Conservation (phyloP, 306 rosid species). For the Vigna radiata region DNA sequence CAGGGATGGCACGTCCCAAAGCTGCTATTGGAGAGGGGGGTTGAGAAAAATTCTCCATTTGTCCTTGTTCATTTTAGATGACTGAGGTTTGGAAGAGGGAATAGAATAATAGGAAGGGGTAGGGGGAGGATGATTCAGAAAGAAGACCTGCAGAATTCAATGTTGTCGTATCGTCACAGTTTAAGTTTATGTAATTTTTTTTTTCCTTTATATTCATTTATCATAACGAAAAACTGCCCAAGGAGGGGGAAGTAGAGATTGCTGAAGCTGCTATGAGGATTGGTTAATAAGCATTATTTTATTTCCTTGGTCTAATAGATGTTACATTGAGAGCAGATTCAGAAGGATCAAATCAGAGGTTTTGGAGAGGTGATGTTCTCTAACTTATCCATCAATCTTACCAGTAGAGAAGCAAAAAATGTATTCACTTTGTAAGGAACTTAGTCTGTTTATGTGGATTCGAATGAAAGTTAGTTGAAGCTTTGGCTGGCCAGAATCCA, state of each 20-base stretch:
- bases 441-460: slow-evolving; percentile 61
- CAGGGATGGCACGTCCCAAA: slow-evolving; percentile 37
- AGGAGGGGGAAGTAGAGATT: slow-evolving; percentile 45
- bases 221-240: slow-evolving; percentile 56
- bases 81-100: slow-evolving; percentile 18
- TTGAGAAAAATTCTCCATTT: slow-evolving; percentile 20
- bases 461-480: slow-evolving; percentile 69
- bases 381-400: slow-evolving; percentile 42
- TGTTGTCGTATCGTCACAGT: slow-evolving; percentile 60
- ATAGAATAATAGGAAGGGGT: slow-evolving; percentile 34
- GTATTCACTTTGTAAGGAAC: slow-evolving; percentile 47
- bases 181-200: slow-evolving; percentile 53
- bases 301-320: slow-evolving; percentile 36
- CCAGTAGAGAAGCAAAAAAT: slow-evolving; percentile 54
- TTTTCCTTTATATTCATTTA: slow-evolving; percentile 59
- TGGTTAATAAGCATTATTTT: slow-evolving; percentile 32
- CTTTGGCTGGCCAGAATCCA: slow-evolving; percentile 59
- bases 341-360: slow-evolving; percentile 41
- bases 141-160: slow-evolving; percentile 45
- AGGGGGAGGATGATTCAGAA: slow-evolving; percentile 45
- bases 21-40: slow-evolving; percentile 31
- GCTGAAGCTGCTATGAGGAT: slow-evolving; percentile 48
- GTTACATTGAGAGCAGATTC: slow-evolving; percentile 46
- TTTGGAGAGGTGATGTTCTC: slow-evolving; percentile 50
- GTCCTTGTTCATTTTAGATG: slow-evolving; percentile 44